Evolutionary conservation across 768 basidiomycete genomes (phyloP).

Genomic region (Hebeloma cylindrosporum): DNA sequence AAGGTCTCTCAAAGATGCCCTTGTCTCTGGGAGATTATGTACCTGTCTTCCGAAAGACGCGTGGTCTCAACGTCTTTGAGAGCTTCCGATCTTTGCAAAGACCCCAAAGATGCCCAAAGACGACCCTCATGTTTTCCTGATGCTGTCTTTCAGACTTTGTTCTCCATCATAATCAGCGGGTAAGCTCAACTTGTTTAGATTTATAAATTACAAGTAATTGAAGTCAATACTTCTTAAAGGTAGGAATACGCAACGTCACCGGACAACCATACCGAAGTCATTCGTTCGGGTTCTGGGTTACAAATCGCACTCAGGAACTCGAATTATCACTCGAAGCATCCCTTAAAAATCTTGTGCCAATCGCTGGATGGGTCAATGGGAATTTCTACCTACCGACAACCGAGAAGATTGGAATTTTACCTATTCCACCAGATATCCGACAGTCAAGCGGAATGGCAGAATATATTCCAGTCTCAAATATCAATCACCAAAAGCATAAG

Average conservation of each 20-base stretch:
- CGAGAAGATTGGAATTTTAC: conserved; percentile 17
- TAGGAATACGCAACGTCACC: conserved; percentile 26
- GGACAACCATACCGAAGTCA: conserved; percentile 24
- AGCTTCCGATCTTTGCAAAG: too few species aligned
- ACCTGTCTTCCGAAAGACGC: too few species aligned
- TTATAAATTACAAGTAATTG: too few species aligned
- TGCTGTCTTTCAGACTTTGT: conserved; percentile 24
- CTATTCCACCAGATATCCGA: conserved; percentile 5
- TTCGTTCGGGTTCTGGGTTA: conserved; percentile 24
- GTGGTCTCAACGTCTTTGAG: too few species aligned
- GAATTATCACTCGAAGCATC: conserved; percentile 7
- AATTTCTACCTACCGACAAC: conserved; percentile 18
- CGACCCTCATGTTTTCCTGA: too few species aligned
- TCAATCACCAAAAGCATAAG: too few species aligned
- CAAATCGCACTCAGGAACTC: conserved; percentile 20
- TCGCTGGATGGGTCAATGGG: conserved; percentile 20
- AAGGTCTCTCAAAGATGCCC: too few species aligned
- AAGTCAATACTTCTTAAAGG: conserved; percentile 13
- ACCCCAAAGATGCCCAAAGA: too few species aligned
- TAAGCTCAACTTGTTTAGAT: conserved; percentile 18
- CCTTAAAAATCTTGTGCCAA: neutral
- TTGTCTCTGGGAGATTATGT: too few species aligned
- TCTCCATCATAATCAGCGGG: conserved; percentile 26
- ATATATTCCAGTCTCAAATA: neutral
- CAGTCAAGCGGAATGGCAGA: conserved; percentile 7